Conservation (phyloP, 116 monocot species). For the Iris pallida region DNA sequence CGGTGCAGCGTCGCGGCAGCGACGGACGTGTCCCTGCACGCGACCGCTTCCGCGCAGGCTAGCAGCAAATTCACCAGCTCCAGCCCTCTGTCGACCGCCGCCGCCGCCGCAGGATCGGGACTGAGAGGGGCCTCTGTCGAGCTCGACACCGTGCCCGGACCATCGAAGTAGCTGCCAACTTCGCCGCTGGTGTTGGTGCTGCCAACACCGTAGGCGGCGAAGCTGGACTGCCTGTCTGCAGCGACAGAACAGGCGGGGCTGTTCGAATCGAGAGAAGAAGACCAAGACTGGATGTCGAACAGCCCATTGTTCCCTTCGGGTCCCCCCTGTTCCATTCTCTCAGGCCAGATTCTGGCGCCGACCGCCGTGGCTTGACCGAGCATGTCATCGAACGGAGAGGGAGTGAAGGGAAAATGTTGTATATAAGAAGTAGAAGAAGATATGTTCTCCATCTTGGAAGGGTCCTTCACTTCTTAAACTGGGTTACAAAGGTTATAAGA, state of each 20-base stretch:
- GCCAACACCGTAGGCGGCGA: conserved; percentile 4
- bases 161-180: neutral
- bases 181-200: neutral
- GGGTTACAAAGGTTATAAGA: no score
- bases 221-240: conserved; percentile 1
- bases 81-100: neutral
- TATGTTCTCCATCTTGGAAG: no score
- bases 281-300: conserved; percentile 3
- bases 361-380: conserved; percentile 9
- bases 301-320: neutral
- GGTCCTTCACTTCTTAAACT: no score
- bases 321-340: conserved; percentile 3
- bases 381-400: neutral
- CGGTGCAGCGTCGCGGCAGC: conserved; percentile 6
- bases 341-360: conserved; percentile 7
- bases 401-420: neutral
- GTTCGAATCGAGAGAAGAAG: conserved; percentile 9
- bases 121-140: neutral
- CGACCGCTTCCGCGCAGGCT: conserved; percentile 24
- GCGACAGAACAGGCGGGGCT: neutral
- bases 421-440: neutral
- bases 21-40: conserved; percentile 9
- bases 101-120: conserved; percentile 4
- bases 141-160: no score
- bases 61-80: conserved; percentile 16